Evolutionary conservation across 164 flowering plant species (phyloP).

Genomic region (Chimonanthus salicifolius): DNA sequence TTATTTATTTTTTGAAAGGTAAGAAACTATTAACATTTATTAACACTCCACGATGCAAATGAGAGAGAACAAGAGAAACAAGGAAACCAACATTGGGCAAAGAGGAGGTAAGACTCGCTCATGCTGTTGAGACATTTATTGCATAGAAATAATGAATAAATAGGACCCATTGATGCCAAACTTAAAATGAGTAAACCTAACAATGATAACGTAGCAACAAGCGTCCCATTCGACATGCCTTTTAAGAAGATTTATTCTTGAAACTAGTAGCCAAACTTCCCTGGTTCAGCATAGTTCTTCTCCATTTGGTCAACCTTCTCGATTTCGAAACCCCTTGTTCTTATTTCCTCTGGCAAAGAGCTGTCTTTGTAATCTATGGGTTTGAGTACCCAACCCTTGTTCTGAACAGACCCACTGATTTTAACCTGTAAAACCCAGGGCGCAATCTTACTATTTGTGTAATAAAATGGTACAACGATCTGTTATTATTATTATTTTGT

Average conservation of each 20-base stretch:
- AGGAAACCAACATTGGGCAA: too few relatives aligned
- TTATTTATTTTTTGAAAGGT: too few relatives aligned
- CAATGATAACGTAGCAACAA: not conserved
- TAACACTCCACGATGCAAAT: too few relatives aligned
- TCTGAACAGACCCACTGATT: conserved; percentile 59
- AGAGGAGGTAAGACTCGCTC: too few relatives aligned
- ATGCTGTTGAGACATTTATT: too few relatives aligned
- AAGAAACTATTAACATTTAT: too few relatives aligned
- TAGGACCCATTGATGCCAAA: not conserved
- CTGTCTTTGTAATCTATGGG: conserved; percentile 61
- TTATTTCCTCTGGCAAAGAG: conserved; percentile 60
- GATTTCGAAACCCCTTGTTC: conserved; percentile 78
- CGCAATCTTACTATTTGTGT: not conserved
- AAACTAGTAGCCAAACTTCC: conserved; percentile 45
- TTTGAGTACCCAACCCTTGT: conserved; percentile 76
- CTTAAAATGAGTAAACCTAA: not conserved
- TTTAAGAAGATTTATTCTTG: conserved; percentile 22
- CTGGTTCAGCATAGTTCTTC: conserved; percentile 45
- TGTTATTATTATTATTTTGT: too few relatives aligned
- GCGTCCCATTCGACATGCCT: not conserved
- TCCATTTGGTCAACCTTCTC: conserved; percentile 72
- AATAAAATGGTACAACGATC: not conserved
- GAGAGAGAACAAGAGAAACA: too few relatives aligned
- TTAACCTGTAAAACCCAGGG: conserved; percentile 44
- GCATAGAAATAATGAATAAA: not conserved